phyloP scores from a whole-genome alignment of 1,139 yeast genomes.

The Kodamaea alishanica region DNA sequence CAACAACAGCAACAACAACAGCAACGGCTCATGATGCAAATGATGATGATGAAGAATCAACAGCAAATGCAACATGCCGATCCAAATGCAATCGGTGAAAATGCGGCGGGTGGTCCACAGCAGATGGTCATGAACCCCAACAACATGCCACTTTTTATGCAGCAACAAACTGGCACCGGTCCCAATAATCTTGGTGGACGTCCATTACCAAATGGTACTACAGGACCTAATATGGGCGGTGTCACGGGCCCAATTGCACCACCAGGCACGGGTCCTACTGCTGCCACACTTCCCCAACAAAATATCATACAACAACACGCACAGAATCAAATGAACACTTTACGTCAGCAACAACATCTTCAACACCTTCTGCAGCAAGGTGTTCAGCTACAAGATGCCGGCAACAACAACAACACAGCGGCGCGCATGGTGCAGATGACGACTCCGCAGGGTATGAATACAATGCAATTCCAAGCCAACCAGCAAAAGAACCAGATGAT shows the following conservation, averaged over 20 bases:
- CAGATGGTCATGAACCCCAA: constrained; percentile 11
- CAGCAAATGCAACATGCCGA: constrained; percentile 13
- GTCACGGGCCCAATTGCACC: constrained; percentile 1
- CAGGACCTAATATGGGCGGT: too few relatives aligned
- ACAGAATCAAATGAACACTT: constrained; percentile 49
- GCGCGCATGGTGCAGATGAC: constrained; percentile 17
- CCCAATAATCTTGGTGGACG: constrained; percentile 16
- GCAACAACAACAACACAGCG: constrained; percentile 19
- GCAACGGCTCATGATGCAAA: constrained; percentile 22
- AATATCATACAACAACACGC: constrained; percentile 48
- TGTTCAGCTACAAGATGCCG: constrained; percentile 11
- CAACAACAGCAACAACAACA: constrained; percentile 17
- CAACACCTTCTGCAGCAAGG: constrained; percentile 15
- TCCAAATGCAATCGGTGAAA: too few relatives aligned
- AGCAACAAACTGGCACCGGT: too few relatives aligned
- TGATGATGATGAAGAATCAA: constrained; percentile 25
- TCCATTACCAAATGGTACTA: constrained; percentile 18
- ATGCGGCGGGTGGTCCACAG: too few relatives aligned
- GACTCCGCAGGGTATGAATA: constrained; percentile 19
- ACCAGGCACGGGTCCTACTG: constrained; percentile 1
- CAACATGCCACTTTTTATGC: constrained; percentile 9
- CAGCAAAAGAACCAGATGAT: constrained; percentile 14
- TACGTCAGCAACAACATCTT: constrained; percentile 35
- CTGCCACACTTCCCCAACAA: constrained; percentile 12
- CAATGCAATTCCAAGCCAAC: constrained; percentile 15